Percentiles rank a stretch among this genome's conserved stretches.
These are phyloP conservation scores for Saturnispora dispora DNA, from an alignment of 805 yeast genomes.

Conservation along the genomic window DNA sequence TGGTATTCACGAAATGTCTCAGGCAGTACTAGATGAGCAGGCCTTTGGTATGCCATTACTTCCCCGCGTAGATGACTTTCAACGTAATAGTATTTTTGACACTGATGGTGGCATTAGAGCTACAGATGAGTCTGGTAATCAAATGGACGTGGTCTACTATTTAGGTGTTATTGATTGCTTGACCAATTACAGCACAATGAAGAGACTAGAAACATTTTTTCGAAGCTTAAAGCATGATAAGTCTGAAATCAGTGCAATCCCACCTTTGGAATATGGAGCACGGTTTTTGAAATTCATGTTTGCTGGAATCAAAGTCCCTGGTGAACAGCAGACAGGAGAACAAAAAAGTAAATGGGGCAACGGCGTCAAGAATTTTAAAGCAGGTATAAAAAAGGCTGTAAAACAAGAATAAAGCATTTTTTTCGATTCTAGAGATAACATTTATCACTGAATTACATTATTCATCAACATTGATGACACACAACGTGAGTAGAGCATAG, in stretches of 20 bases:
- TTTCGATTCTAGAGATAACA: background rate
- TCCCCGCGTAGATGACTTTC: conserved; percentile 18
- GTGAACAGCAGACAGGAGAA: background rate
- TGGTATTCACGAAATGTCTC: conserved; percentile 76
- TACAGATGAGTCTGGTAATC: conserved; percentile 53
- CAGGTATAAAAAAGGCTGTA: background rate
- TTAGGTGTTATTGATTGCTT: conserved; percentile 91
- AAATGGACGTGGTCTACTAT: conserved; percentile 65
- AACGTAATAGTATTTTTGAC: conserved; percentile 15
- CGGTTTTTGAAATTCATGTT: conserved; percentile 67
- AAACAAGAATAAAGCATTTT: background rate
- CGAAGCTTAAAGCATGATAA: conserved; percentile 62
- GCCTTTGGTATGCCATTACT: conserved; percentile 18
- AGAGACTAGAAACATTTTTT: conserved; percentile 79
- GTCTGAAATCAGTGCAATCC: conserved; percentile 74
- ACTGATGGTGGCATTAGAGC: conserved; percentile 75
- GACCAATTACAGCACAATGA: conserved; percentile 67
- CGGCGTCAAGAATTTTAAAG: background rate
- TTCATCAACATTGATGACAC: background rate
- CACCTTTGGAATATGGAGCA: conserved; percentile 84
- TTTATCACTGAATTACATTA: background rate
- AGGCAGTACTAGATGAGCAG: conserved; percentile 30
- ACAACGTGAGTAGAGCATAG: background rate
- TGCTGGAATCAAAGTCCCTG: conserved; percentile 10
- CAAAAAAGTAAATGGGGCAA: background rate